Evolutionary conservation across 306 rosid genomes (phyloP), one percentile per base, ranked within the genome.

Genomic region (Malus asiatica): DNA sequence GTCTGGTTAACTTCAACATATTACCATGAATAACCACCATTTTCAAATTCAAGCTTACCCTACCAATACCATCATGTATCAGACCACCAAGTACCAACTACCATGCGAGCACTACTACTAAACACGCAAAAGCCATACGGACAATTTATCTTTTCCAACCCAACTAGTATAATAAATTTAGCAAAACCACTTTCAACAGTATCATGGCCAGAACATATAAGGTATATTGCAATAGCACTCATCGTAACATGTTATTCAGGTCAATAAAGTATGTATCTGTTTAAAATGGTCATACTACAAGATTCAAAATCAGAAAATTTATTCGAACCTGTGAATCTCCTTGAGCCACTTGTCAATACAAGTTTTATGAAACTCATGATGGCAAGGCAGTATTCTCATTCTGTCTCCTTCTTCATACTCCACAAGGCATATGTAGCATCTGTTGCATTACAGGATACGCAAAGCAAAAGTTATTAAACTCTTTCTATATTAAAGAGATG

Each of bases 301-400:
- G 7, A 57, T 29, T 58, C 32, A 14, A 27, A 59, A 42, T 29
- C 29, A 18, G 30, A 18, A 62, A 52, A 32, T 29, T 14, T 63
- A 33, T 14, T 45, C 70, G 25, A 85, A 96, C 99, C 99, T 93
- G 87, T 96, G 99, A 80, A 93, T 90, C 88, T 96, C 99, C 87
- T 96, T 96, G 77, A 96, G 87, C 99, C 99, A 96, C 82, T 96
- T 96, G 97, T 96, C 99, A 61, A 96, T 73, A 72, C 99, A 96
- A 33, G 97, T 76, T 63, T 87, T 85, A 72, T 96, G 99, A 75
- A 90, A 96, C 75, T 96, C 99, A 69, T 96, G 99, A 77, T 83
- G 92, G 70, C 99, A 96, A 81, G 99, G 98, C 75, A 96, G 89
- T 52, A 87, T 84, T 71, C 99, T 78, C 93, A 96, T 83, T 80